These are phyloP conservation scores for Nematocida sp. DNA, from an alignment of 371 early-diverging fungal genomes.

Conservation along the genomic window DNA sequence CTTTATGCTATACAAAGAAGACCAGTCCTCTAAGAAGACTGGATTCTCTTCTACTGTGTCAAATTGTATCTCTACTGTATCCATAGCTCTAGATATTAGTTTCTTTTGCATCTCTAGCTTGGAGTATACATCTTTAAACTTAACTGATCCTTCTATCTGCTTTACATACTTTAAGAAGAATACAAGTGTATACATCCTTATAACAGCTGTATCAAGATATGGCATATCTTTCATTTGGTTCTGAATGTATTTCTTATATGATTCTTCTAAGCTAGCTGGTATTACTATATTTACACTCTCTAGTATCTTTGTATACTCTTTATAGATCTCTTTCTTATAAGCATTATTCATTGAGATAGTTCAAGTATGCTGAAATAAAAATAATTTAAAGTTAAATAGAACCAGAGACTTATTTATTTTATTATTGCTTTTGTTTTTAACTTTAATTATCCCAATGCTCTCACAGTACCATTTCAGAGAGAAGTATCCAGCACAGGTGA, in stretches of 20 bases:
- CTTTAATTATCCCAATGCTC: background rate
- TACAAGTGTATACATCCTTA: conserved; percentile 34
- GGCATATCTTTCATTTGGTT: conserved; percentile 21
- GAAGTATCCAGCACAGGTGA: background rate
- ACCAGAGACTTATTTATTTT: no score
- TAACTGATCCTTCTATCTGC: conserved; percentile 15
- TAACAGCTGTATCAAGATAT: conserved; percentile 7
- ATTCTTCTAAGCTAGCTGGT: conserved; percentile 7
- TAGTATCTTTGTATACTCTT: conserved; percentile 7
- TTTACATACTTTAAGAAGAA: conserved; percentile 46
- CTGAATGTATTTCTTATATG: conserved; percentile 18
- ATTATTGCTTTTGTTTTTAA: no score
- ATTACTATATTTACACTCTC: background rate
- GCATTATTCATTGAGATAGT: background rate
- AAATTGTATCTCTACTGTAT: conserved; percentile 18
- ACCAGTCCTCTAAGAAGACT: conserved; percentile 21
- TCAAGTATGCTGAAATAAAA: no score
- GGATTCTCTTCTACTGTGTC: background rate
- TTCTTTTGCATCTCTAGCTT: conserved; percentile 43
- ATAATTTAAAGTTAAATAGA: no score
- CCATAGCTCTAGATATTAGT: conserved; percentile 31
- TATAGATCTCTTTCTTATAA: conserved; percentile 22
- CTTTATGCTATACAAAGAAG: conserved; percentile 27
- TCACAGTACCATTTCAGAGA: background rate
- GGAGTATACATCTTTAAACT: conserved; percentile 28